phyloP scores from a whole-genome alignment of 2,329 filamentous ascomycete genomes.

The Allantophomopsis lycopodina region DNA sequence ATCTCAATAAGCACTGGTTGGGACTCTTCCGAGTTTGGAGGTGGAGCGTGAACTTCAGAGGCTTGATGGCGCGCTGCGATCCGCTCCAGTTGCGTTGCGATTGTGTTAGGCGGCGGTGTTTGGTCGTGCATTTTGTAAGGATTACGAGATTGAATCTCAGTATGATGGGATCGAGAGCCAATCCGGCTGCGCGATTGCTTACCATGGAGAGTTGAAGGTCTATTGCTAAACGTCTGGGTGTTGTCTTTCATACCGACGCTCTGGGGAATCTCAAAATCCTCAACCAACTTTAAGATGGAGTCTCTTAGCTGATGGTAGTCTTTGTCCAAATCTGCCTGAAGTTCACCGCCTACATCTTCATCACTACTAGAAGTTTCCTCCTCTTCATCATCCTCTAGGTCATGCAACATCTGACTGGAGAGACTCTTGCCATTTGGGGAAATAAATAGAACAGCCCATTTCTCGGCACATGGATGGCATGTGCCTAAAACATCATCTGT shows the following conservation, averaged over 20 bases:
- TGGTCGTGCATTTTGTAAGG: conserved; percentile 30
- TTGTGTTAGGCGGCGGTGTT: not conserved
- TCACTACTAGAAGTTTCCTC: conserved; percentile 45
- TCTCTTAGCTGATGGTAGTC: conserved; percentile 73
- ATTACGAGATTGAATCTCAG: conserved; percentile 40
- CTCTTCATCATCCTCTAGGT: conserved; percentile 53
- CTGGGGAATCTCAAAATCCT: conserved; percentile 70
- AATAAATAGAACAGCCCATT: conserved; percentile 73
- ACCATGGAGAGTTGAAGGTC: conserved; percentile 34
- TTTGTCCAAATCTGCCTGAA: conserved; percentile 53
- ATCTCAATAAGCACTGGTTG: conserved; percentile 50
- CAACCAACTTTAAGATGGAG: conserved; percentile 66
- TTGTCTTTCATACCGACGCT: conserved; percentile 44
- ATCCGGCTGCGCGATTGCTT: conserved; percentile 45
- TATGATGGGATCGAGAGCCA: conserved; percentile 23
- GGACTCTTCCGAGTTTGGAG: conserved; percentile 19
- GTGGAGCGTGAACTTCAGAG: not conserved
- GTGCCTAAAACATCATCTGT: conserved; percentile 49
- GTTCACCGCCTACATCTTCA: conserved; percentile 40
- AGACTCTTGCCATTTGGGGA: conserved; percentile 58
- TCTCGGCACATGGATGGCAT: conserved; percentile 68
- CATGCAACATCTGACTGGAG: conserved; percentile 60
- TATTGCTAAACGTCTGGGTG: conserved; percentile 56
- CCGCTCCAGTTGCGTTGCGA: not conserved
- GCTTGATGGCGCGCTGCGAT: conserved; percentile 3